Evolutionary conservation across 2,329 filamentous ascomycete species (phyloP), one percentile per base, ranked within the genome.

Genomic region (Ilyonectria robusta): DNA sequence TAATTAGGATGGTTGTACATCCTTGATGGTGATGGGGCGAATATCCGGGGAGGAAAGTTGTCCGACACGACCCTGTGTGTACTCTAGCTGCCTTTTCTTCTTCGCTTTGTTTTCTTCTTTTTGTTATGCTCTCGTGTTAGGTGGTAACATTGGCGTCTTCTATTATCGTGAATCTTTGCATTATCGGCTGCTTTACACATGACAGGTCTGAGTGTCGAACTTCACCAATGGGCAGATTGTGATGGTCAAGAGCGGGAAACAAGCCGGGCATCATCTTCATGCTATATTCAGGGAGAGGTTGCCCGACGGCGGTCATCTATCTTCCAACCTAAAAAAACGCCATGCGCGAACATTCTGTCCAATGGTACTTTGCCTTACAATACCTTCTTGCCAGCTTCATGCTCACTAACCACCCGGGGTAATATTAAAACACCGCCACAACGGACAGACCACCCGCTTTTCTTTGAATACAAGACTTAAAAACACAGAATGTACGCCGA

Each of bases 41-140:
- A 46, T 57, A 59, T 63, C 42, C 42, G 47, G 29, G 61, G 63
- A 62, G 64, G 65, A 74, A 71, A 68, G 59, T 63, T 62, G 68
- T 71, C 62, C 54, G 51, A 65, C 44, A 66, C 63, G 62, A 65
- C 55, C 69, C 70, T 71, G 72, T 75, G 72, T 75, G 74, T 64
- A 75, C 72, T 75, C 70, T 66, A 68, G 61, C 68, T 75, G 70
- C 65, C 65, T 33, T 53, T 48, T 71, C 72, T 68, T 65, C 31
- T 60, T 59, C 69, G 65, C 60, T 64, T 75, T 69, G 65, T 50
- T 60, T 46, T 58, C 68, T 65, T 66, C 65, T 72, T 64, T 70
- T 40, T 67, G 44, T 64, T 59, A 66, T 53, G 13, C 23, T 53
- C 50, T 65, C 62, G 59, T 58, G 70, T 64, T 73, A 61, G 69